phyloP scores from a whole-genome alignment of 371 early-diverging fungal species.

The Lichtheimia ornata region DNA sequence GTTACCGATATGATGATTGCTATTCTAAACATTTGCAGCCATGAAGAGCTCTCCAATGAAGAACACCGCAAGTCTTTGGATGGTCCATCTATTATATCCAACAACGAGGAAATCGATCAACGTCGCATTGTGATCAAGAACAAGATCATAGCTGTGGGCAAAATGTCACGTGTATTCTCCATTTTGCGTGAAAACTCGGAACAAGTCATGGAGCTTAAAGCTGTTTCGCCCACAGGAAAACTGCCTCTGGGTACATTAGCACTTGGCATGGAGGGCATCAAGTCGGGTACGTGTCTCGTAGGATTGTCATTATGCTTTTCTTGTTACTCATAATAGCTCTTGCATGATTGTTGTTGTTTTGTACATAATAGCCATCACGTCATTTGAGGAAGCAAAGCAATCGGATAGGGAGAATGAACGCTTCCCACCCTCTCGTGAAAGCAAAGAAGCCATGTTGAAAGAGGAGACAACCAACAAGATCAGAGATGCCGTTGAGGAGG shows the following conservation, averaged over 20 bases:
- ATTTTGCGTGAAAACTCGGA: conserved; percentile 90
- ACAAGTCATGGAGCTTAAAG: conserved; percentile 89
- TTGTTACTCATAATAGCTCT: neutral
- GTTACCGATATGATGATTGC: conserved; percentile 94
- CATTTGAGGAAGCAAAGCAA: conserved; percentile 90
- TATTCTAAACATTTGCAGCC: conserved; percentile 89
- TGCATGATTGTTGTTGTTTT: neutral
- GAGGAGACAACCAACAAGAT: conserved; percentile 47
- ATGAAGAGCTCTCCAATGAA: conserved; percentile 62
- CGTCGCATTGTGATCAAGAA: conserved; percentile 77
- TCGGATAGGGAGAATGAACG: conserved; percentile 92
- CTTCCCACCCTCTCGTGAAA: conserved; percentile 78
- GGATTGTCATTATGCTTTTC: too few relatives aligned
- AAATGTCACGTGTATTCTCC: conserved; percentile 86
- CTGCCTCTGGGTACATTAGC: conserved; percentile 87
- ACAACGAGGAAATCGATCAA: conserved; percentile 43
- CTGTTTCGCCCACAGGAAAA: conserved; percentile 73
- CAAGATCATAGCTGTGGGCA: conserved; percentile 93
- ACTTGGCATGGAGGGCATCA: conserved; percentile 89
- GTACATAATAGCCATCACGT: conserved; percentile 67
- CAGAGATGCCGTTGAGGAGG: conserved; percentile 42
- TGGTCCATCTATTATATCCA: conserved; percentile 3
- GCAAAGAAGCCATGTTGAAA: conserved; percentile 47
- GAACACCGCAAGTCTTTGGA: conserved; percentile 9
- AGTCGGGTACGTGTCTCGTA: conserved; percentile 52